Evolutionary conservation across 805 yeast genomes (phyloP), one percentile per base, ranked within the genome.

Genomic region (Starmerella kuoi): DNA sequence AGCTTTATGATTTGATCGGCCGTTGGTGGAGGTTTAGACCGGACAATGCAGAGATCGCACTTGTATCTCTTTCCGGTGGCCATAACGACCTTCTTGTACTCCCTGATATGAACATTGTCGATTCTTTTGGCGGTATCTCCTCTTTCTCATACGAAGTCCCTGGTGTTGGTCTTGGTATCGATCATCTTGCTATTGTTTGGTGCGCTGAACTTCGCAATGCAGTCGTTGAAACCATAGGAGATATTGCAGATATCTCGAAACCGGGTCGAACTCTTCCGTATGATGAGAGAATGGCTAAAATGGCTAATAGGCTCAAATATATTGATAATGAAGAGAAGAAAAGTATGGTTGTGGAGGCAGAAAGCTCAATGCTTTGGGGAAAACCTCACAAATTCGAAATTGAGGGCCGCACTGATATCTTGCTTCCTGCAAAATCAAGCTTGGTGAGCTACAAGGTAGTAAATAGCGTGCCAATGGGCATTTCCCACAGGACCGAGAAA

Each of bases 101-200:
- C 0, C 91, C 97, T 0, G 97, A 88, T 56, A 87, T 85, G 57
- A 79, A 95, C 0, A 68, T 82, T 1, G 62, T 84, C 3, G 74
- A 76, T 7, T 80, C 81, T 2, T 49, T 87, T 1, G 74, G 88
- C 53, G 96, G 96, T 0, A 77, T 88, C 46, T 76, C 93, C 0
- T 82, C 79, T 0, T 83, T 75, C 52, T 74, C 95, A 0, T 77
- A 91, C 0, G 87, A 94, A 1, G 79, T 88, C 9, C 95, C 95
- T 0, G 70, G 69, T 2, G 95, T 88, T 1, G 88, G 96, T 94
- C 77, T 95, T 0, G 81, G 95, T 1, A 77, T 86, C 31, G 97
- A 88, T 60, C 98, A 88, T 62, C 68, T 85, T 49, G 96, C 97
- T 0, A 77, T 91, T 37, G 94, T 88, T 2, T 88, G 98, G 98